These are phyloP conservation scores for Chernovozyma sophiae-reginae DNA, from an alignment of 1,139 yeast genomes.

Conservation along the genomic window DNA sequence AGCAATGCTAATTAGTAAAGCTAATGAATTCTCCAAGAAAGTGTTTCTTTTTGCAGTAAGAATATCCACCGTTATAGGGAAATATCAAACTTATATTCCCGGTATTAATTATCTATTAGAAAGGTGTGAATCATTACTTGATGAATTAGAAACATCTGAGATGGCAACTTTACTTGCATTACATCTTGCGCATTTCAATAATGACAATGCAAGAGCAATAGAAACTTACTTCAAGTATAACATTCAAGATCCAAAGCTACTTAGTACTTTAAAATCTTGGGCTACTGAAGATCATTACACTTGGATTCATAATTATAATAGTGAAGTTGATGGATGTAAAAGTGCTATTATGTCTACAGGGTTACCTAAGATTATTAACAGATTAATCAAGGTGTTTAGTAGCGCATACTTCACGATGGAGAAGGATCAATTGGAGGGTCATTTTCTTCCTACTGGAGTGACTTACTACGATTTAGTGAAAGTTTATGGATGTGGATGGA, in stretches of 20 bases:
- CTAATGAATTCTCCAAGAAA: conserved; percentile 38
- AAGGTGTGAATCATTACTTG: conserved; percentile 16
- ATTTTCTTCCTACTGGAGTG: conserved; percentile 27
- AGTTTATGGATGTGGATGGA: conserved; percentile 26
- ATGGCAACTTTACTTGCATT: conserved; percentile 37
- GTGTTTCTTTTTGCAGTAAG: conserved; percentile 52
- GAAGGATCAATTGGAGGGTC: conserved; percentile 16
- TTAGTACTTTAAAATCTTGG: conserved; percentile 31
- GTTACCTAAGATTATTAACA: conserved; percentile 21
- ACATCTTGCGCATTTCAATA: conserved; percentile 46
- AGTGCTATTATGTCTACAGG: conserved; percentile 43
- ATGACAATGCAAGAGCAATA: conserved; percentile 33
- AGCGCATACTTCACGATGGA: conserved; percentile 34
- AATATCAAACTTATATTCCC: conserved; percentile 57
- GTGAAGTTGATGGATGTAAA: conserved; percentile 25
- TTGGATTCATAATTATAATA: conserved; percentile 39
- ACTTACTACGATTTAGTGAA: conserved; percentile 16
- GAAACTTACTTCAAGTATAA: conserved; percentile 27
- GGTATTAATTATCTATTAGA: conserved; percentile 40
- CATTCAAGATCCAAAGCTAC: conserved; percentile 17
- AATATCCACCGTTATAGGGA: conserved; percentile 43
- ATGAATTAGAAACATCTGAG: conserved; percentile 33
- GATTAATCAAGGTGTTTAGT: conserved; percentile 27
- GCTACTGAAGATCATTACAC: conserved; percentile 31
- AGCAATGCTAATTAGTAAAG: conserved; percentile 36